A percentile compares a stretch with the other conserved stretches of the same genome.
Conservation (phyloP, 306 rosid species). For the Ormosia semicastrata region DNA sequence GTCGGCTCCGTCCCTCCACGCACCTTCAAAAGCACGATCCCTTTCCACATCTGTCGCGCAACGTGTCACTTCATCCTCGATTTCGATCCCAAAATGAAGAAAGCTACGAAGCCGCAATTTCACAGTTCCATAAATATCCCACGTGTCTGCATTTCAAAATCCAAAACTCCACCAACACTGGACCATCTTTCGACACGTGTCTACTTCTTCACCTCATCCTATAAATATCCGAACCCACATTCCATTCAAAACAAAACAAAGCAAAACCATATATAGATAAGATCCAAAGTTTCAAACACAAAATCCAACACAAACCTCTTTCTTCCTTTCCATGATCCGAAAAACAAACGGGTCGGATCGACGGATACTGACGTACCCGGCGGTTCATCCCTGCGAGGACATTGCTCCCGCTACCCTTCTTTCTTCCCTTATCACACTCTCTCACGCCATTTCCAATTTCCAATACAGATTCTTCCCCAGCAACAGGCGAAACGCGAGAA, state of each 20-base stretch:
- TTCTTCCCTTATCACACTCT: slow-evolving; percentile 43
- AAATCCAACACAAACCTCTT: slow-evolving; percentile 19
- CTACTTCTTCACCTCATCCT: background rate
- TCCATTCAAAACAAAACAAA: background rate
- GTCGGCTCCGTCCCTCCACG: slow-evolving; percentile 48
- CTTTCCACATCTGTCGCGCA: slow-evolving; percentile 21
- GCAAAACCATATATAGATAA: background rate
- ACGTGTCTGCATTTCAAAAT: no score
- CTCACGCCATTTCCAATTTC: slow-evolving; percentile 38
- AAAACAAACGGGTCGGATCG: slow-evolving; percentile 47
- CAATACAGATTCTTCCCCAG: slow-evolving; percentile 36
- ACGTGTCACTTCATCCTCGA: slow-evolving; percentile 34
- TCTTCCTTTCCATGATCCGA: slow-evolving; percentile 44
- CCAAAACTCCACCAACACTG: no score
- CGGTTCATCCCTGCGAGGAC: slow-evolving; percentile 56
- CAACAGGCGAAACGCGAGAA: slow-evolving; percentile 52
- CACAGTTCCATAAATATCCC: background rate
- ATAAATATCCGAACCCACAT: slow-evolving; percentile 23
- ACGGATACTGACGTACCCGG: slow-evolving; percentile 71
- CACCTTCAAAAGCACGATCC: slow-evolving; percentile 38
- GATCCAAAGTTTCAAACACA: slow-evolving; percentile 7
- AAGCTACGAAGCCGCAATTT: slow-evolving; percentile 22
- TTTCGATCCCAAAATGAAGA: background rate
- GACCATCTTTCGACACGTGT: slow-evolving; percentile 50
- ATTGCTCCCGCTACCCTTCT: slow-evolving; percentile 49